Evolutionary conservation across 2,329 filamentous ascomycete species (phyloP), one percentile per base, ranked within the genome.

Genomic region (Nemania serpens): DNA sequence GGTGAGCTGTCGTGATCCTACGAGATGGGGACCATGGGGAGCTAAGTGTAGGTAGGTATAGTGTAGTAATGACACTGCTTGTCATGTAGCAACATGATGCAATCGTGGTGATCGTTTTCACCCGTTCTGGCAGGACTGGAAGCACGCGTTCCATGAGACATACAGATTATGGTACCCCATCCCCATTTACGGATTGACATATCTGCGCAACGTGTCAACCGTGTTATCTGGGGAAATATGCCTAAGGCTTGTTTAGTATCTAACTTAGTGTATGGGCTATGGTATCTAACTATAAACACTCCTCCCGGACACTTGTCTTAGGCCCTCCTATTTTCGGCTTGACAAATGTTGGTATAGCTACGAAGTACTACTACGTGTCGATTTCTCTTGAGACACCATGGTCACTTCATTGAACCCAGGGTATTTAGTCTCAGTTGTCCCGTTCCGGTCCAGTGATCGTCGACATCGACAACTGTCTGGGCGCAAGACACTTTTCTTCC

Each of bases 51-150:
- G 51, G 18, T 47, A 53, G 36, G 52, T 41, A 59, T 39, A 22
- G 47, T 13, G 25, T 61, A 64, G 62, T 59, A 64, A 59, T 46
- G 55, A 42, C 18, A 34, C 51, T 47, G 45, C 55, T 52, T 41
- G 41, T 58, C 46, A 51, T 48, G 57, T 59, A 63, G 63, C 61
- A 68, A 53, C 60, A 71, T 72, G 70, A 72, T 71, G 70, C 69
- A 71, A 71, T 63, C 53, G 61, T 57, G 61, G 64, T 68, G 62
- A 69, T 71, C 66, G 54, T 63, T 63, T 29, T 68, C 61, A 51
- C 68, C 68, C 61, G 58, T 68, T 70, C 67, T 53, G 68, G 70
- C 63, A 70, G 62, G 60, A 66, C 65, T 67, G 67, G 68, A 69
- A 67, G 64, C 58, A 68, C 58, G 62, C 65, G 67, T 68, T 68